phyloP scores from a whole-genome alignment of 129 eudicot species.

The Flaveria bidentis region DNA sequence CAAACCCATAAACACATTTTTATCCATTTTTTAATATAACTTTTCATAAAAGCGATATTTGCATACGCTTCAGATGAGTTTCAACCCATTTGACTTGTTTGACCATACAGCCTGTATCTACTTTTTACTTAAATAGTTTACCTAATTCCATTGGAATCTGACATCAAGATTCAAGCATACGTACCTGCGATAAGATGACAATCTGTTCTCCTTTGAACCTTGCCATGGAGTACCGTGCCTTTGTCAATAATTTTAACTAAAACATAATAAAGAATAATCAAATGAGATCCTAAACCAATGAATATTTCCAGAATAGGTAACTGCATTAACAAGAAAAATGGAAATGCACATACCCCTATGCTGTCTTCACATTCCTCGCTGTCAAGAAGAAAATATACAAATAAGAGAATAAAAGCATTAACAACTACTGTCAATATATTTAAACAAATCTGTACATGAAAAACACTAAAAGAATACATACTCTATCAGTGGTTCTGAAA shows the following conservation, averaged over 20 bases:
- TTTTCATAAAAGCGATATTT: too few relatives aligned
- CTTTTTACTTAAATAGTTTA: background rate
- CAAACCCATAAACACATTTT: background rate
- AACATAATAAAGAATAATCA: conserved; percentile 17
- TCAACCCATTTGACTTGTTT: background rate
- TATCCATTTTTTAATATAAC: background rate
- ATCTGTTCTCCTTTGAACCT: conserved; percentile 92
- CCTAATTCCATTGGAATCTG: background rate
- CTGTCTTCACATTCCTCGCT: conserved; percentile 92
- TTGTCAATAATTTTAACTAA: conserved; percentile 80
- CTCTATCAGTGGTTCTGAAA: conserved; percentile 95
- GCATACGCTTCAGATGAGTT: background rate
- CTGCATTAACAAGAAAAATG: background rate
- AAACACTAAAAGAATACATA: conserved; percentile 36
- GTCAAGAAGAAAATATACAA: conserved; percentile 25
- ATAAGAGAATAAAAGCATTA: conserved; percentile 17
- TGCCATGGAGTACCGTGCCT: conserved; percentile 88
- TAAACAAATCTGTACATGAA: background rate
- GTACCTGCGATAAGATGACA: conserved; percentile 88
- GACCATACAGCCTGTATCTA: background rate
- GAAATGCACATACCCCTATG: conserved; percentile 64
- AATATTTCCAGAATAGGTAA: background rate
- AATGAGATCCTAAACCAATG: conserved; percentile 8
- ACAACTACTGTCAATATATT: background rate
- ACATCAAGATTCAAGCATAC: conserved; percentile 22